Evolutionary conservation across 768 basidiomycete species (phyloP).

Genomic region (Suillus fuscotomentosus): DNA sequence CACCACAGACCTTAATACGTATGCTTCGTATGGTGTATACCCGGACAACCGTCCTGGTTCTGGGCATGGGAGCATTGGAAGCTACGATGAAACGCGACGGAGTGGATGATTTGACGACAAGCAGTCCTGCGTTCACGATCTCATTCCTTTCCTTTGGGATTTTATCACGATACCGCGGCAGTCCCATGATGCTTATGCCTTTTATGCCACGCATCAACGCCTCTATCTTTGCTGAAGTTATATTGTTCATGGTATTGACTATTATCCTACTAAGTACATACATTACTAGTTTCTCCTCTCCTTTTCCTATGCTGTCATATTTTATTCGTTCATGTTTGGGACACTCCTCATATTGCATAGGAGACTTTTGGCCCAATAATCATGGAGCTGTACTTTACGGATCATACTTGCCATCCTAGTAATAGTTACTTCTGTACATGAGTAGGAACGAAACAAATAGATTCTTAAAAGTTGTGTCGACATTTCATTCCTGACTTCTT

Average conservation of each 20-base stretch:
- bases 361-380: conserved; percentile 15
- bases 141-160: background rate
- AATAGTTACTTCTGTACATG: conserved; percentile 3
- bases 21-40: conserved; percentile 36
- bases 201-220: background rate
- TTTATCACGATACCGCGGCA: background rate
- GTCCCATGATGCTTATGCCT: background rate
- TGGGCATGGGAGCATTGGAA: conserved; percentile 32
- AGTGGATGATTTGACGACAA: conserved; percentile 6
- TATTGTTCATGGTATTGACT: conserved; percentile 8
- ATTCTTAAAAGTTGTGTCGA: background rate
- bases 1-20: conserved; percentile 14
- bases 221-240: background rate
- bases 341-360: conserved; percentile 1
- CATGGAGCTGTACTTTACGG: conserved; percentile 6
- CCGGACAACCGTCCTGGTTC: conserved; percentile 39
- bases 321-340: conserved; percentile 28
- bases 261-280: conserved; percentile 9
- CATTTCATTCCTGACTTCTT: background rate
- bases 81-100: conserved; percentile 22
- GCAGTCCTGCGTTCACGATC: background rate
- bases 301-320: conserved; percentile 22
- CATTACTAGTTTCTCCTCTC: conserved; percentile 3
- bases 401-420: conserved; percentile 1
- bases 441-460: background rate